phyloP scores from a whole-genome alignment of 768 basidiomycete genomes.

The Lactarius tabidus region DNA sequence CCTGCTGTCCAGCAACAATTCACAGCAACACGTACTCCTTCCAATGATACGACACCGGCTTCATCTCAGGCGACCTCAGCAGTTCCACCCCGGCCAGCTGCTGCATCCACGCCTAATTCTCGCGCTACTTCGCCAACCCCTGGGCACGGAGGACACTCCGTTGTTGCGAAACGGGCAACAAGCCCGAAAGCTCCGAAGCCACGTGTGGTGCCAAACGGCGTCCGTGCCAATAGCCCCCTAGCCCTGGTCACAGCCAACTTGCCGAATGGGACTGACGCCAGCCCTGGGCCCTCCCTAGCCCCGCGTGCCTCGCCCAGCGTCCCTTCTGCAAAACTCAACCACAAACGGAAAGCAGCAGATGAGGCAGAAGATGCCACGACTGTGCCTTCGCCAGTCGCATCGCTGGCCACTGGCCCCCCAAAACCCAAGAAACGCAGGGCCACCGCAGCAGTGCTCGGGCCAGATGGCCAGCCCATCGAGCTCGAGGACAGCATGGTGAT shows the following conservation, averaged over 20 bases:
- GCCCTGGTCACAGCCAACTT: slow-evolving; percentile 33
- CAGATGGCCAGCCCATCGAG: slow-evolving; percentile 46
- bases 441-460: slow-evolving; percentile 29
- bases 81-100: slow-evolving; percentile 33
- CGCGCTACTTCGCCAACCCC: slow-evolving; percentile 58
- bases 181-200: slow-evolving; percentile 70
- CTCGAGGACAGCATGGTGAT: slow-evolving; percentile 63
- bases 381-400: slow-evolving; percentile 6
- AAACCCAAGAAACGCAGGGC: slow-evolving; percentile 57
- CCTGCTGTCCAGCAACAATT: slow-evolving; percentile 46
- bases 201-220: slow-evolving; percentile 41
- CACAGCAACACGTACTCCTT: slow-evolving; percentile 39
- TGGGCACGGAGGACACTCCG: slow-evolving; percentile 66
- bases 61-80: slow-evolving; percentile 37
- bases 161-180: slow-evolving; percentile 81
- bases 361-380: slow-evolving; percentile 27
- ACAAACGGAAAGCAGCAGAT: slow-evolving; percentile 62
- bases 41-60: slow-evolving; percentile 28
- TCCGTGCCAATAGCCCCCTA: slow-evolving; percentile 59
- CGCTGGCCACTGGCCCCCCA: slow-evolving; percentile 31
- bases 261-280: slow-evolving; percentile 35
- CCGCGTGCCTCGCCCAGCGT: slow-evolving; percentile 29
- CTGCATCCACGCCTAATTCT: slow-evolving; percentile 41
- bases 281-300: slow-evolving; percentile 29
- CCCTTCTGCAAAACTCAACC: slow-evolving; percentile 34